These are phyloP conservation scores for Leccinum solheimii DNA, from an alignment of 1,284 basidiomycete genomes.

Conservation along the genomic window DNA sequence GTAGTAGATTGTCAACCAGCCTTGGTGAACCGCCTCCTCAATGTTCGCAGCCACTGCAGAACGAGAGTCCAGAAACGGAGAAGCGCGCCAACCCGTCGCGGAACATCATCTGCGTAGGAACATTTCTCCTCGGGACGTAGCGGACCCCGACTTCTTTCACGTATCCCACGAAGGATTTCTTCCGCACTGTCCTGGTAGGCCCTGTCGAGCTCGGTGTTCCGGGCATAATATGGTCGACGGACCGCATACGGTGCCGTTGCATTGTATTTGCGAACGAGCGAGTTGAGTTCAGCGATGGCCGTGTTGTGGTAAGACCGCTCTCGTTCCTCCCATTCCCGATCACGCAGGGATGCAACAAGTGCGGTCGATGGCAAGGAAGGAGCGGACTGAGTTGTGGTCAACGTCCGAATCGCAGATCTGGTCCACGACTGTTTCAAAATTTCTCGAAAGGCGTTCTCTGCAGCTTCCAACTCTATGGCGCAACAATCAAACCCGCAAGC, in stretches of 20 bases:
- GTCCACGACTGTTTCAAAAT: slow-evolving; percentile 67
- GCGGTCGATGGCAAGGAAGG: slow-evolving; percentile 45
- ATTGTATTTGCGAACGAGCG: slow-evolving; percentile 77
- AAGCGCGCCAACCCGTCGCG: not conserved
- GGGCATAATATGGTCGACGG: slow-evolving; percentile 58
- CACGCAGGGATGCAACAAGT: slow-evolving; percentile 53
- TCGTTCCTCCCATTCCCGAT: slow-evolving; percentile 71
- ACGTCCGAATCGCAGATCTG: slow-evolving; percentile 60
- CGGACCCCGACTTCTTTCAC: slow-evolving; percentile 25
- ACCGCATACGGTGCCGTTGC: slow-evolving; percentile 75
- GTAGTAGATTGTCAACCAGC: slow-evolving; percentile 3
- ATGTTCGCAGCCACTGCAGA: slow-evolving; percentile 26
- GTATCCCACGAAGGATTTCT: slow-evolving; percentile 51
- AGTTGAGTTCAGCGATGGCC: slow-evolving; percentile 71
- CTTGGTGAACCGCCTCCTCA: slow-evolving; percentile 14
- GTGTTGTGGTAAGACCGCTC: slow-evolving; percentile 73
- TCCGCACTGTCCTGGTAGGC: slow-evolving; percentile 54
- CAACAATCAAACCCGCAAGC: slow-evolving; percentile 34
- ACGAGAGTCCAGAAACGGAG: slow-evolving; percentile 19
- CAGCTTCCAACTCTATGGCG: slow-evolving; percentile 49
- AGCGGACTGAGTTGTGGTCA: slow-evolving; percentile 50
- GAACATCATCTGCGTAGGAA: not conserved
- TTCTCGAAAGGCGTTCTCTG: slow-evolving; percentile 62
- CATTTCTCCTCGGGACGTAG: slow-evolving; percentile 2
- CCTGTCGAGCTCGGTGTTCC: slow-evolving; percentile 58